Evolutionary conservation across 2,329 filamentous ascomycete species (phyloP), one percentile per base, ranked within the genome.

Genomic region (Thelonectria blattea): DNA sequence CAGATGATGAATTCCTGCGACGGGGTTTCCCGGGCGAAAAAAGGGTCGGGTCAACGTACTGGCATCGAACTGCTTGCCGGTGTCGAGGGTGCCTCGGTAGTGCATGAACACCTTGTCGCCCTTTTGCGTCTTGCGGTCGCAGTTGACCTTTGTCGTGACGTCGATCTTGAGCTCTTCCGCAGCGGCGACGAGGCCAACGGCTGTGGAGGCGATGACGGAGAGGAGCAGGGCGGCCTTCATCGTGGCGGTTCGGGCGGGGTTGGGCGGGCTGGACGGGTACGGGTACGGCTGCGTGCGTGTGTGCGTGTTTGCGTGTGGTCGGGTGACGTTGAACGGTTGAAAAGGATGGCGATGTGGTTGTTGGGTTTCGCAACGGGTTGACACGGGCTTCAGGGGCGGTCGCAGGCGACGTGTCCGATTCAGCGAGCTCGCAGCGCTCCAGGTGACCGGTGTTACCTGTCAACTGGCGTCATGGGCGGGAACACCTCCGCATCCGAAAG

Each of bases 41-140:
- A 30, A 30, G 32, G 15, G 4, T 15, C 34, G 15, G 6, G 5
- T 6, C 17, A 41, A 79, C 81, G 56, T 73, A 85, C 85, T 88
- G 64, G 91, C 87, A 79, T 97, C 94, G 73, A 98, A 98, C 75
- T 95, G 82, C 62, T 85, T 82, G 71, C 93, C 94, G 65, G 88
- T 86, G 52, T 81, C 80, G 32, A 97, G 85, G 1, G 90, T 95
- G 69, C 94, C 94, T 57, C 85, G 85, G 83, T 98, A 97, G 81
- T 97, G 93, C 72, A 97, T 92, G 56, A 88, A 82, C 73, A 97
- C 88, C 65, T 82, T 87, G 80, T 97, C 93, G 67, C 92, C 92
- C 63, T 84, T 86, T 72, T 85, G 72, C 15, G 87, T 91, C 81
- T 91, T 93, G 77, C 92, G 89, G 52, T 87, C 86, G 82, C 93